Base-by-base conservation (phyloP, 164 flowering plant species). In the Berberis thunbergii region DNA sequence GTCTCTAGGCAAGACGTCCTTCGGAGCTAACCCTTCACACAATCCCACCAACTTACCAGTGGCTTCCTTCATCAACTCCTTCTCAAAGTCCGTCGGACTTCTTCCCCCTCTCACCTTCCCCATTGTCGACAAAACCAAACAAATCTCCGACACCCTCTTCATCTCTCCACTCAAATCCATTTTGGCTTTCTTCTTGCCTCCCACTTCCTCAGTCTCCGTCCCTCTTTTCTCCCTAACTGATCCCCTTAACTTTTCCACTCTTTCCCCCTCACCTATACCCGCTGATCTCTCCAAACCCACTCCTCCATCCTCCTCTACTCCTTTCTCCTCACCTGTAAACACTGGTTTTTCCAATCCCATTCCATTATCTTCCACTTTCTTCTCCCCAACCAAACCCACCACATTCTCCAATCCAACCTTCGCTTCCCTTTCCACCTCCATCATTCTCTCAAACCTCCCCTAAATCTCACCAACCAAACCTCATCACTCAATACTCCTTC, bases 61-160 rank as follows among this genome's bases (percentile, higher is more conserved):
- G 1, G 96, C 97, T 73, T 87, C 89, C 39, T 54, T 76, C 97
- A 91, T 86, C 61, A 89, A 45, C 45, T 59, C 76, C 60, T 57
- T 56, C 83, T 91, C 96, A 46, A 57, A 77, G 6, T 62, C 81
- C 43, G 84, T 80, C 10, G 93, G 91, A 8, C 64, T 73, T 73
- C 75, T 78, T 45, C 91, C 88, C 39, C 84, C 93, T 39, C 97
- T 72, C 76, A 86, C 72, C 73, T 66, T 72, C 61, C 78, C 84
- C 84, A 86, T 70, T 1, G 85, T 81, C 66, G 96, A 81, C 77
- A 88, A 54, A 44, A 84, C 87, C 75, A 91, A 65, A 61, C 85
- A 83, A 7, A 88, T 78, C 82, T 88, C 95, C 73, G 97, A 95
- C 61, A 86, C 88, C 52, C 81, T 76, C 78, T 66, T 80, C 75